phyloP scores from a whole-genome alignment of 257 asterid species.

The Plantago ovata region DNA sequence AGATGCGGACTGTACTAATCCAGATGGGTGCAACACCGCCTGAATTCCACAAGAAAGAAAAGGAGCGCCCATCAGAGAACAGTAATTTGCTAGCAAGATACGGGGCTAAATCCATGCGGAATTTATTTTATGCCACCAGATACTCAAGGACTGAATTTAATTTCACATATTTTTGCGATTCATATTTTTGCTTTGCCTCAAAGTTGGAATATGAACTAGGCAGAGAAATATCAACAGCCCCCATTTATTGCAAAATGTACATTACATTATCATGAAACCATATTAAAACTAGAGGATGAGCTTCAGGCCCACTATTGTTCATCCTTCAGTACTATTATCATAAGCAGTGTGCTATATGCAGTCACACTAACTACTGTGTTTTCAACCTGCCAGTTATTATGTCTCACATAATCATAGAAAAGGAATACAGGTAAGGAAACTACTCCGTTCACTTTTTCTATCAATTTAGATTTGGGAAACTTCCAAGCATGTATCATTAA shows the following conservation, averaged over 20 bases:
- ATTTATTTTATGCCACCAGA: neutral
- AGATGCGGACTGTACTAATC: constrained; percentile 43
- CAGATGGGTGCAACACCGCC: constrained; percentile 69
- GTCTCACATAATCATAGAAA: no score
- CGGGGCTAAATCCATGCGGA: no score
- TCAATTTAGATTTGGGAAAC: no score
- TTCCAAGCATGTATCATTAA: no score
- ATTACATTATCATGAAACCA: neutral
- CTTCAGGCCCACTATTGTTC: no score
- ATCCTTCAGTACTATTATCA: no score
- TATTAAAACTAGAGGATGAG: no score
- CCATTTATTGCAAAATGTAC: neutral
- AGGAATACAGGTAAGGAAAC: no score
- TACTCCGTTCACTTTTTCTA: no score
- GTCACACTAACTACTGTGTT: no score
- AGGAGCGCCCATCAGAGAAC: constrained; percentile 16
- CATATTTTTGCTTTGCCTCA: neutral
- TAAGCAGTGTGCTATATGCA: no score
- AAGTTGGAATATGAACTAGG: constrained; percentile 5
- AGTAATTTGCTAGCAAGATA: neutral
- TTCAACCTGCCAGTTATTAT: no score
- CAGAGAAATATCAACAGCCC: constrained; percentile 12
- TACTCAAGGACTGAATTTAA: neutral
- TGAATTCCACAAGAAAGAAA: constrained; percentile 34
- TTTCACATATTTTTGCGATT: neutral